Evolutionary conservation across 352 stramenopile species (phyloP).

Genomic region (Globisporangium okanoganense): DNA sequence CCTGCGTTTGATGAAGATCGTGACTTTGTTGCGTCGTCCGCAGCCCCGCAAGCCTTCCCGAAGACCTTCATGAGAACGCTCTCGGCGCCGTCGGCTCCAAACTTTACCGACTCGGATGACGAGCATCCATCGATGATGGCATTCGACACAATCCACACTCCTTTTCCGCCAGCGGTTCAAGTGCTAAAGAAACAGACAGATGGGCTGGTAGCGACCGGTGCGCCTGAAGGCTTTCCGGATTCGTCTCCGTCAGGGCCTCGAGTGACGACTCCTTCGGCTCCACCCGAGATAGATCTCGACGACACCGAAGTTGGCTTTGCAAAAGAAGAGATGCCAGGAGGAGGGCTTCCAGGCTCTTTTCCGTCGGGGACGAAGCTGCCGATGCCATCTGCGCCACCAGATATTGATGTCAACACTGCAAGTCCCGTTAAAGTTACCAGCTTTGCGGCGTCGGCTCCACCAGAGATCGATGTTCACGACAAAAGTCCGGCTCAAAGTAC

Average conservation of each 20-base stretch:
- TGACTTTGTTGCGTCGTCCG: background rate
- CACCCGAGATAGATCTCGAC: constrained; percentile 10
- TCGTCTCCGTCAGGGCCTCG: constrained; percentile 13
- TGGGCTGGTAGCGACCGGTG: constrained; percentile 6
- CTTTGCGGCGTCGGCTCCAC: constrained; percentile 3
- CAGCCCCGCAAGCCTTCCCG: background rate
- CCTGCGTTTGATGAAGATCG: constrained; percentile 12
- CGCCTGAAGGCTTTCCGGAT: constrained; percentile 13
- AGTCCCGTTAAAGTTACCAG: constrained; percentile 9
- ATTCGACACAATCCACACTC: background rate
- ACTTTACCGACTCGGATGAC: constrained; percentile 39
- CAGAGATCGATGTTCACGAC: background rate
- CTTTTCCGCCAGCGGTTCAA: background rate
- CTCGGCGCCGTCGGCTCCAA: constrained; percentile 31
- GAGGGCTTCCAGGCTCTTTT: background rate
- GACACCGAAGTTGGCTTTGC: background rate
- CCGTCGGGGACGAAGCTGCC: constrained; percentile 14
- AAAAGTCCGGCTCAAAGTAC: too few species aligned
- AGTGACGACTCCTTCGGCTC: constrained; percentile 10
- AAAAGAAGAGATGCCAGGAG: background rate
- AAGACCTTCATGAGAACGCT: background rate
- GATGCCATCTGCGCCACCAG: constrained; percentile 27
- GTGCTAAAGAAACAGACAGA: background rate
- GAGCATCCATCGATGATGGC: constrained; percentile 12
- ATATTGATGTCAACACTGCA: constrained; percentile 20